Evolutionary conservation across 2,329 filamentous ascomycete genomes (phyloP), one percentile per base, ranked within the genome.

Genomic region (Sporothrix globosa): DNA sequence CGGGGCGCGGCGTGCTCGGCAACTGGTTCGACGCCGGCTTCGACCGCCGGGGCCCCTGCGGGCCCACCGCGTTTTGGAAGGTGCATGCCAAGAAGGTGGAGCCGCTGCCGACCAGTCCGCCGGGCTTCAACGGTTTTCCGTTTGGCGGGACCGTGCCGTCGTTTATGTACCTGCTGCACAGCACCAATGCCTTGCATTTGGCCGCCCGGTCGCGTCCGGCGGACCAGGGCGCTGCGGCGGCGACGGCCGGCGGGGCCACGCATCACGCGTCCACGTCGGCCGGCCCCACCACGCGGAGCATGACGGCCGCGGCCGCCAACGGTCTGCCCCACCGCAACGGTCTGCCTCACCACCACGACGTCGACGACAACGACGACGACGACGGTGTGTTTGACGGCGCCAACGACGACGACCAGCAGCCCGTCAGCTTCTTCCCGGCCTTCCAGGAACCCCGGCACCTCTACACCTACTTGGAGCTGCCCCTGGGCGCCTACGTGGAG

Each of bases 21-120:
- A 90, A 88, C 67, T 95, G 92, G 92, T 94, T 93, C 75, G 91
- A 92, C 75, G 90, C 88, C 87, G 87, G 92, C 77, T 90, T 87
- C 74, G 88, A 91, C 72, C 77, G 81, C 0, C 86, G 90, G 74
- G 91, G 91, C 0, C 91, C 91, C 0, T 73, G 72, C 1, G 91
- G 91, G 0, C 91, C 91, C 1, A 92, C 90, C 1, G 90, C 89
- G 0, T 93, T 92, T 75, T 95, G 91, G 91, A 94, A 94, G 79
- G 82, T 90, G 52, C 69, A 74, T 46, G 69, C 70, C 13, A 69
- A 68, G n/a, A 67, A 53, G 13, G 10, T 41, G n/a, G 30, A 13
- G n/a, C 30, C 48, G n/a, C 27, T 19, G 21, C 17, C 65, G 30
- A 6, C 10, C 27, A 41, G 27, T 27, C 11, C 13, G 17, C 7